Evolutionary conservation across 805 yeast genomes (phyloP), one percentile per base, ranked within the genome.

Genomic region (Grigorovia yakushimaensis): DNA sequence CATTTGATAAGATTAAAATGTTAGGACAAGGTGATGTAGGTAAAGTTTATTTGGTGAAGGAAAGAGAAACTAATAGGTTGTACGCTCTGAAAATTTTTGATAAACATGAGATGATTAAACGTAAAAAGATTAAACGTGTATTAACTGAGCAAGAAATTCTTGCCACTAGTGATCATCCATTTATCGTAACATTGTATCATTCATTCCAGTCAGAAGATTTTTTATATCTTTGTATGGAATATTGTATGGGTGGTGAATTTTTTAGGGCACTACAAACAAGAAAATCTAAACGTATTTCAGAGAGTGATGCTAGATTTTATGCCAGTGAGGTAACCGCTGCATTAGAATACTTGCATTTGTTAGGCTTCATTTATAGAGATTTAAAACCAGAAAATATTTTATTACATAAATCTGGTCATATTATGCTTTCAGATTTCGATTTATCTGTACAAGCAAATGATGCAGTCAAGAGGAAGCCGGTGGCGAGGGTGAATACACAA

Each of bases 201-300:
- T 88, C 96, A 0, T 93, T 93, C 70, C 98, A 93, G 67, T 83
- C 95, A 5, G 93, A 87, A 49, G 97, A 89, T 57, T 81, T 85
- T 59, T 68, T 93, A 10, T 93, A 89, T 58, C 75, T 93, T 42
- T 93, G 99, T 67, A 91, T 94, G 96, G 99, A 93, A 64, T 93
- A 91, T 59, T 93, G 99, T 62, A 89, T 93, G 91, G 99, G 99
- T 24, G 98, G 99, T 44, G 99, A 94, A 67, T 93, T 93, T 59
- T 93, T 93, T 72, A 73, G 98, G 51, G 98, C 98, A 0, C 69
- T 93, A 47, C 98, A 93, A 67, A 88, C 97, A 0, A 74, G 97
- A 51, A 82, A 80, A 51, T 78, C 88, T 47, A 87, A 88, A 61
- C 84, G 95, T 53, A 82, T 93, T 10, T 72, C 79, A 18, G 99